Conservation (phyloP, 164 flowering plant species). For the Taxillus chinensis region DNA sequence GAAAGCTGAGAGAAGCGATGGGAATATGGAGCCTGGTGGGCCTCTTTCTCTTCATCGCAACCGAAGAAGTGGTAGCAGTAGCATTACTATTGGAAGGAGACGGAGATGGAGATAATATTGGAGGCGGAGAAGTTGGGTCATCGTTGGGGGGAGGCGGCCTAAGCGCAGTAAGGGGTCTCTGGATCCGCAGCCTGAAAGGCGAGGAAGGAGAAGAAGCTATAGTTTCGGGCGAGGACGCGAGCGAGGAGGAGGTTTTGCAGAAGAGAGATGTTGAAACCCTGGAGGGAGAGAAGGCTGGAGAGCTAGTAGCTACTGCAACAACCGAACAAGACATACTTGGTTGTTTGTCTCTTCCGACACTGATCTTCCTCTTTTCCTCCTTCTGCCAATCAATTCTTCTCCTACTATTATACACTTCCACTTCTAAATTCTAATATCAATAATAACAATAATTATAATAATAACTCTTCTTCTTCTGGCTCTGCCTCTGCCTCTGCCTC, state of each 20-base stretch:
- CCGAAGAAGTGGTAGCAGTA: no score
- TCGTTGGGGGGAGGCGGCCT: conserved; percentile 9
- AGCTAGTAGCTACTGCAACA: conserved; percentile 23
- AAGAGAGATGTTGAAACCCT: conserved; percentile 12
- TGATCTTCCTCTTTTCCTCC: no score
- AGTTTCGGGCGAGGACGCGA: conserved; percentile 7
- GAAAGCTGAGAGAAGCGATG: conserved; percentile 23
- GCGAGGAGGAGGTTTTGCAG: conserved; percentile 13
- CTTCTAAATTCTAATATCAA: no score
- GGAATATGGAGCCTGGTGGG: conserved; percentile 72
- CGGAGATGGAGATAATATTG: conserved; percentile 9
- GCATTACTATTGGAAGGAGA: conserved; percentile 9
- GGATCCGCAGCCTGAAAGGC: conserved; percentile 25
- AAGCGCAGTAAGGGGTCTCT: conserved; percentile 28
- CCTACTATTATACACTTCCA: no score
- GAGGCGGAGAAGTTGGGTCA: conserved; percentile 1
- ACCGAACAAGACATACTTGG: conserved; percentile 32
- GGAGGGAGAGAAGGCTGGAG: conserved; percentile 37
- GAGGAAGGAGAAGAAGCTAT: conserved; percentile 18
- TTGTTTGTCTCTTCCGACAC: neutral
- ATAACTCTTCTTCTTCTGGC: no score
- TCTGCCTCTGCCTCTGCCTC: no score
- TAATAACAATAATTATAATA: no score
- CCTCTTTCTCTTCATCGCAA: conserved; percentile 54
- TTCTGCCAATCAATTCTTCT: no score